Percentiles rank a stretch among this genome's conserved stretches.
phyloP scores from a whole-genome alignment of 139 green algal genomes.

The Chlamydomonas sp. region DNA sequence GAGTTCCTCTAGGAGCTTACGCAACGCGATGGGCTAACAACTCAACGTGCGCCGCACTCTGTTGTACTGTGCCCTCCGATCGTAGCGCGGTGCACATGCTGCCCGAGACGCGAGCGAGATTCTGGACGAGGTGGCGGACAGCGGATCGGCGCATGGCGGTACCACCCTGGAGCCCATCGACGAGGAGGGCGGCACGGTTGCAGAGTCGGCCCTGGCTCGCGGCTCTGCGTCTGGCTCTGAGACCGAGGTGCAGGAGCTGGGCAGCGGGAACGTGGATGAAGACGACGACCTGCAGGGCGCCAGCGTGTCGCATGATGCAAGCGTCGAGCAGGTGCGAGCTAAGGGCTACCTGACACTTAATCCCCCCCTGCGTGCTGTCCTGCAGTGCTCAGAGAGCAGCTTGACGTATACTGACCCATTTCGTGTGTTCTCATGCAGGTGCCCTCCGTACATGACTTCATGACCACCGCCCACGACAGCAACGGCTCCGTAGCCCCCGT shows the following conservation, averaged over 20 bases:
- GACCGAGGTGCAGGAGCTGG: not conserved
- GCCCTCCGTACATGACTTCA: not conserved
- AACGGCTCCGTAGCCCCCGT: not conserved
- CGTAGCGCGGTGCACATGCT: not conserved
- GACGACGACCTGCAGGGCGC: not conserved
- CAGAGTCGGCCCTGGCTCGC: too few species aligned
- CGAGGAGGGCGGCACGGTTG: not conserved
- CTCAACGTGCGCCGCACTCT: not conserved
- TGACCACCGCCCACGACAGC: not conserved
- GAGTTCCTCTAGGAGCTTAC: too few species aligned
- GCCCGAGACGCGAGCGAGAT: constrained; percentile 8
- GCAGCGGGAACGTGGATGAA: not conserved
- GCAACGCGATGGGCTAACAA: too few species aligned
- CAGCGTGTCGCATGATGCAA: not conserved
- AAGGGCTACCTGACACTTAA: not conserved
- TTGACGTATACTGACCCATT: not conserved
- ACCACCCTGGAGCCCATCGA: constrained; percentile 12
- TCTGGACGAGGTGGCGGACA: not conserved
- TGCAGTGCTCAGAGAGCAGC: not conserved
- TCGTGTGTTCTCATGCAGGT: not conserved
- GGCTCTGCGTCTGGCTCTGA: not conserved
- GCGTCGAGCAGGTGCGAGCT: not conserved
- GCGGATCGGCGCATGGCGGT: not conserved
- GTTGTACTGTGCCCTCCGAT: not conserved
- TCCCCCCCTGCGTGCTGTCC: not conserved